Evolutionary conservation across 345 rosid genomes (phyloP).

Genomic region (Camelina hispida): DNA sequence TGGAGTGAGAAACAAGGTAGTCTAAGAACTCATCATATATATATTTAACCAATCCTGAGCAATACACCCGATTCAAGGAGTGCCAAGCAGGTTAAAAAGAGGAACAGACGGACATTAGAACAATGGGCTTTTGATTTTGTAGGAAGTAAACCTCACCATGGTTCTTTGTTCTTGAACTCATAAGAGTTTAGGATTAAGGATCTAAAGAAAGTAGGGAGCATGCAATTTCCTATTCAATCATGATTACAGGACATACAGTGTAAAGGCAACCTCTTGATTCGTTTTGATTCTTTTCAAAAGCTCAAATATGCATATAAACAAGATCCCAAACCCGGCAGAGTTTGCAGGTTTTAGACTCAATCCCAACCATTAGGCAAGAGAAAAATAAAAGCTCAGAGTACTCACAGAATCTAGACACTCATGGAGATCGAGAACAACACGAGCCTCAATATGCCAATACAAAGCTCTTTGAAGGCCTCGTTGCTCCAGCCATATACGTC

Average conservation of each 20-base stretch:
- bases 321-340: too few relatives aligned
- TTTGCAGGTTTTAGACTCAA: too few relatives aligned
- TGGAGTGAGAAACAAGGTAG: not conserved
- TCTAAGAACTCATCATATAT: not conserved
- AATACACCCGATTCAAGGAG: not conserved
- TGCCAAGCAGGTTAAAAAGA: not conserved
- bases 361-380: not conserved
- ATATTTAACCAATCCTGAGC: not conserved
- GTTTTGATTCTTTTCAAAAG: not conserved
- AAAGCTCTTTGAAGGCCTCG: slow-evolving; percentile 90
- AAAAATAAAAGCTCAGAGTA: slow-evolving; percentile 11
- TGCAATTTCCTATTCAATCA: not conserved
- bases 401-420: slow-evolving; percentile 72
- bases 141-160: not conserved
- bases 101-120: not conserved
- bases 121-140: not conserved
- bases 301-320: not conserved
- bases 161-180: not conserved
- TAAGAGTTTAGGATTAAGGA: not conserved
- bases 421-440: slow-evolving; percentile 91
- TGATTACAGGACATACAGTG: not conserved
- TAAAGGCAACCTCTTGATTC: not conserved
- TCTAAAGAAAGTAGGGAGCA: not conserved
- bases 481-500: slow-evolving; percentile 97
- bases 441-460: slow-evolving; percentile 99